Conservation (phyloP, 306 rosid genomes). For the Betula pendula region DNA sequence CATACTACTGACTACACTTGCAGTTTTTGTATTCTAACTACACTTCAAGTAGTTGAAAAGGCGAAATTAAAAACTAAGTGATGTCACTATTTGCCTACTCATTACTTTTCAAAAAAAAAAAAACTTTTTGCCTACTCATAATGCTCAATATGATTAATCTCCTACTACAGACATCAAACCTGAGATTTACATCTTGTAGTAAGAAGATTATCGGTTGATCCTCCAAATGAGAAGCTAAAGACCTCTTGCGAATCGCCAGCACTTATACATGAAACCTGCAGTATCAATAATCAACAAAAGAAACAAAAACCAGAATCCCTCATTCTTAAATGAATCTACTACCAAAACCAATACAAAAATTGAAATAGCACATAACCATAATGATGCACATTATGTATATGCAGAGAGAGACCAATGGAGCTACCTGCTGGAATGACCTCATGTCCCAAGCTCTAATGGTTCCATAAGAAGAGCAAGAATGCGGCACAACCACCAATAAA, state of each 20-base stretch:
- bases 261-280: no score
- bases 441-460: conserved; percentile 89
- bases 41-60: conserved; percentile 1
- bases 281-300: no score
- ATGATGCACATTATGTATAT: neutral
- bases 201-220: no score
- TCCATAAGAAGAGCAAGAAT: conserved; percentile 90
- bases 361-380: conserved; percentile 24
- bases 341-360: no score
- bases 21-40: neutral
- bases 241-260: no score
- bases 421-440: conserved; percentile 69
- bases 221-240: no score
- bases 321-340: no score
- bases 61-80: neutral
- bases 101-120: no score
- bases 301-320: no score
- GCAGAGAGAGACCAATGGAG: conserved; percentile 11
- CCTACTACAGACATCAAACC: conserved; percentile 2
- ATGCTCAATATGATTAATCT: neutral
- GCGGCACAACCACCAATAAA: no score
- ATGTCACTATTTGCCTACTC: neutral
- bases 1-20: neutral
- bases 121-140: no score
- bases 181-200: no score